Conservation (phyloP, 2,329 filamentous ascomycete species). For the Exophiala lecanii-corni region DNA sequence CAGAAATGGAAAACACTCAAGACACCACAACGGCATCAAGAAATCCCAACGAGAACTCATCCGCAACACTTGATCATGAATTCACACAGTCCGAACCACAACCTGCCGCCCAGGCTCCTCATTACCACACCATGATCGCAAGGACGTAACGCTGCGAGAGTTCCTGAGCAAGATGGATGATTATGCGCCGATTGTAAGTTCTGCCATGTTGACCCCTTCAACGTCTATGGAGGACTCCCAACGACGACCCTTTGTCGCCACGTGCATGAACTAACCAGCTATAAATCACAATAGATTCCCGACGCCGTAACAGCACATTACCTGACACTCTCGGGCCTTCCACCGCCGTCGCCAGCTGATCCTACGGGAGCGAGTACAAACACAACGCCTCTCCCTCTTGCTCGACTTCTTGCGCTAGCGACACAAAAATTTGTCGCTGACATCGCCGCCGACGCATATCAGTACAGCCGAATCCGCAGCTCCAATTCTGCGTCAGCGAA, state of each 20-base stretch:
- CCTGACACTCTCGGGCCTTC: slow-evolving; percentile 89
- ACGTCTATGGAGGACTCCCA: not conserved
- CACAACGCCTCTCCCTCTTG: slow-evolving; percentile 70
- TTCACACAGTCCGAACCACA: slow-evolving; percentile 18
- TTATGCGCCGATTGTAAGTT: slow-evolving; percentile 86
- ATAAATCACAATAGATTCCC: slow-evolving; percentile 62
- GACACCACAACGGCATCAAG: slow-evolving; percentile 23
- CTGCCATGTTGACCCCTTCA: not conserved
- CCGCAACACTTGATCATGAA: slow-evolving; percentile 18
- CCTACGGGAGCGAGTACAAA: slow-evolving; percentile 69
- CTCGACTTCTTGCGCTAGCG: slow-evolving; percentile 90
- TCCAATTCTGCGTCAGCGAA: slow-evolving; percentile 81
- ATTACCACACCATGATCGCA: slow-evolving; percentile 62
- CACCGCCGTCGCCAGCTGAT: slow-evolving; percentile 80
- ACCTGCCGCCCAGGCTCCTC: slow-evolving; percentile 13
- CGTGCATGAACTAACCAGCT: not conserved
- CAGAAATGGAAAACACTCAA: slow-evolving; percentile 28
- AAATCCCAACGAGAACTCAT: slow-evolving; percentile 10
- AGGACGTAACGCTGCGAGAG: slow-evolving; percentile 87
- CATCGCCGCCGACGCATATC: slow-evolving; percentile 94
- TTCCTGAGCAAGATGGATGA: slow-evolving; percentile 97
- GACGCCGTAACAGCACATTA: slow-evolving; percentile 98
- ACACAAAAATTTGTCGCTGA: slow-evolving; percentile 99
- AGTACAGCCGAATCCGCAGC: slow-evolving; percentile 93
- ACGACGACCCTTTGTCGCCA: not conserved